Evolutionary conservation across 2,329 filamentous ascomycete genomes (phyloP), one percentile per base, ranked within the genome.

Genomic region (Colletotrichum sp.): DNA sequence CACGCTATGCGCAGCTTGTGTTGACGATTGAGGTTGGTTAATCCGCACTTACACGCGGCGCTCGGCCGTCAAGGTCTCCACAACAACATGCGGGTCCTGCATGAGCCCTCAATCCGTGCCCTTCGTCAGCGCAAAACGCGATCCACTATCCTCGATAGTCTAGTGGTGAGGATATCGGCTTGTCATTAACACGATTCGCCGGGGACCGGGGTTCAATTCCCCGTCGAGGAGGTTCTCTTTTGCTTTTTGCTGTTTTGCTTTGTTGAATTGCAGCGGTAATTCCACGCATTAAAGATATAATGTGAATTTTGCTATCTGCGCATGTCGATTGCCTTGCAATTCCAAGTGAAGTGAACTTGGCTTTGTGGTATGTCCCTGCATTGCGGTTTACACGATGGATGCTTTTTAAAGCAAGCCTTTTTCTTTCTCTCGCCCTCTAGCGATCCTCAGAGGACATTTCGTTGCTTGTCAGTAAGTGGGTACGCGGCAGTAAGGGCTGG

Each of bases 201-300:
- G 55, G 55, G 55, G 55, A 59, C 55, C 55, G 55, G 55, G 55
- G 55, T 59, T 59, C 55, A 59, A 59, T 59, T 59, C 55, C 55
- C 55, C 55, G 55, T 59, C 55, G 55, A 59, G 55, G 55, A 59
- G 55, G 12, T 30, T 18, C 2, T 30, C 8, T 59, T 18, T 59
- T 59, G 15, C 8, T n/a, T 30, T 59, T 30, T 30, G 3, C 6
- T 7, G 15, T 21, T 21, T 44, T 44, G 1, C 5, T n/a, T 44
- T 9, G 1, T 6, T 2, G 5, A n/a, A 6, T 3, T n/a, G 9
- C 6, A 2, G 5, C 6, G 39, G 9, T 5, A 44, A 8, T 39
- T 24, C 24, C 24, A 24, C 24, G 24, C 24, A 24, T 24, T n/a
- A n/a, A n/a, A 26, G 26, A 2, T 26, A 2, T 6, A 6, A 26